Evolutionary conservation across 768 basidiomycete species (phyloP), one percentile per base, ranked within the genome.

Genomic region (Candolleomyces eurysporus): DNA sequence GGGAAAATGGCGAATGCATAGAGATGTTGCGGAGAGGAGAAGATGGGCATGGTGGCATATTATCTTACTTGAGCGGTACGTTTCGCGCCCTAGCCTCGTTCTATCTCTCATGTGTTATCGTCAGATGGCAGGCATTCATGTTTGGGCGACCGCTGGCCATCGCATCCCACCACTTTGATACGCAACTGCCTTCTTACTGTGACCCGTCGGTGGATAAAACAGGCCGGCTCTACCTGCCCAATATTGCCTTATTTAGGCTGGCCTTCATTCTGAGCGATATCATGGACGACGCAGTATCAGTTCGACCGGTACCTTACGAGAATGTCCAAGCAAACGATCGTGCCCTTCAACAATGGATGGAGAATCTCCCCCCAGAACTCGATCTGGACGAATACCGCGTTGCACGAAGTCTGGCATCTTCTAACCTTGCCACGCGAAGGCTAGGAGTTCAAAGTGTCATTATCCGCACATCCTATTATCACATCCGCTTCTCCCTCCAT

Each of bases 11-110:
- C 82, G 82, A 63, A 87, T 91, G 80, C 84, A 81, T 54, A 79
- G 81, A 60, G 86, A 86, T 61, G 75, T 86, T 10, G 87, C 90
- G 40, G 92, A 93, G 71, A 82, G 92, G 60, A 79, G 92, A 55
- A 79, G 92, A 58, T 93, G 92, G 92, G 90, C 90, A 7, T 94
- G 92, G 92, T 94, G 92, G 92, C 90, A 94, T 72, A 90, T 91
- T 62, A 74, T 94, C 42, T 77, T 91, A 57, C 79, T 92, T 36
- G 92, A 93, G 76, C 80, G 91, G 90, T 89, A 57, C 40, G 83
- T 57, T 26, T 57, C 39, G 14, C 48, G 57, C 61, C 64, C 63
- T 49, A 36, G 36, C 36, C 11, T 36, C 36, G 8, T 36, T 36
- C 36, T 11, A 36, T 36, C 1, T 7, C 36, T 36, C 36, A 36